Conservation (phyloP, 2,329 filamentous ascomycete genomes). For the Aureobasidium uvarum region DNA sequence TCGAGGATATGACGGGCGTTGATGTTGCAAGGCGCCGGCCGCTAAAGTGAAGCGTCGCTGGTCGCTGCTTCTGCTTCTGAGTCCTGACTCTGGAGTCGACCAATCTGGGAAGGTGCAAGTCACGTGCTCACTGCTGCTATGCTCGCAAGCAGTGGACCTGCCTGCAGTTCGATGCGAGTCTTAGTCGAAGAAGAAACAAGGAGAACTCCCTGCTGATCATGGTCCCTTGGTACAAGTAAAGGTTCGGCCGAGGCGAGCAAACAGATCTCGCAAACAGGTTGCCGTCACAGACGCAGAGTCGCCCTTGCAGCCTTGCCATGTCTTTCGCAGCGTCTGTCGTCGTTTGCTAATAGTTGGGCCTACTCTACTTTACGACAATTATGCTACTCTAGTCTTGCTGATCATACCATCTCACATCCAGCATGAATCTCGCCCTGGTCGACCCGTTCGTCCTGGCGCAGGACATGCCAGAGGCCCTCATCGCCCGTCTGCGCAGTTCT, state of each 20-base stretch:
- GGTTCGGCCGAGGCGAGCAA: not conserved
- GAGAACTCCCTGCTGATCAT: not conserved
- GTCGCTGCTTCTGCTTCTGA: not conserved
- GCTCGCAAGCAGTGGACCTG: not conserved
- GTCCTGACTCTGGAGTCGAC: not conserved
- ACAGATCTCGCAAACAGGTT: not conserved
- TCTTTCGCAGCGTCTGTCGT: not conserved
- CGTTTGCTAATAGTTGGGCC: not conserved
- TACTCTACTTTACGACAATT: not conserved
- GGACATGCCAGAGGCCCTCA: constrained; percentile 89
- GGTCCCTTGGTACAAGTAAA: not conserved
- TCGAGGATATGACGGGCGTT: constrained; percentile 24
- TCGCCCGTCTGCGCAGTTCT: constrained; percentile 72
- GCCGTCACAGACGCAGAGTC: not conserved
- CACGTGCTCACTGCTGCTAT: not conserved
- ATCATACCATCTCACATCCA: constrained; percentile 3
- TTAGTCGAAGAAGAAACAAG: not conserved
- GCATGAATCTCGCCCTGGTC: constrained; percentile 69
- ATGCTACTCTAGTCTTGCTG: not conserved
- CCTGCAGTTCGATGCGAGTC: not conserved
- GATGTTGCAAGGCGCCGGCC: constrained; percentile 2
- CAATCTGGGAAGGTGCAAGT: not conserved
- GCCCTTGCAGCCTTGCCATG: not conserved
- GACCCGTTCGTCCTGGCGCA: constrained; percentile 70
- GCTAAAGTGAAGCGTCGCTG: not conserved